A percentile compares a stretch with the other conserved stretches of the same genome.
These are phyloP conservation scores for Phytopythium cucurbitacearum DNA, from an alignment of 352 stramenopile genomes.

Conservation along the genomic window DNA sequence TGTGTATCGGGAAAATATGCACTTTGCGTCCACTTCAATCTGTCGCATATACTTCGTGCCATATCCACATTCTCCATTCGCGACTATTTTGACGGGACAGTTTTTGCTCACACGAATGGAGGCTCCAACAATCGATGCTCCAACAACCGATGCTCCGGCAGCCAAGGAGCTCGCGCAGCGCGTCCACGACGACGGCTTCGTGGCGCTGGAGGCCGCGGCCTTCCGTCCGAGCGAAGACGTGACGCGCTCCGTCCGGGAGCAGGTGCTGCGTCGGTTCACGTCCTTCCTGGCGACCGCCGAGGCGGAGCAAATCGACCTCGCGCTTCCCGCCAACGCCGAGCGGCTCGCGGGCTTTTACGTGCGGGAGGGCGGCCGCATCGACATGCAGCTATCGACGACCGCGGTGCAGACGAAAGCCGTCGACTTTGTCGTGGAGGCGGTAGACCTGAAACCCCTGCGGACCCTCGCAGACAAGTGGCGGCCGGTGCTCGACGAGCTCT, in stretches of 20 bases:
- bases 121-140: no score
- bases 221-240: conserved; percentile 12
- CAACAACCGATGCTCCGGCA: no score
- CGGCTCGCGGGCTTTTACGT: conserved; percentile 66
- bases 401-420: conserved; percentile 11
- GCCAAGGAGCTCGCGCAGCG: conserved; percentile 8
- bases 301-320: conserved; percentile 24
- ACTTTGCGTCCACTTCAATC: no score
- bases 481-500: conserved; percentile 13
- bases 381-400: conserved; percentile 51
- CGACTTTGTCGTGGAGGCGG: conserved; percentile 5
- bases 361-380: conserved; percentile 58
- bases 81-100: no score
- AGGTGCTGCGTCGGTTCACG: conserved; percentile 36
- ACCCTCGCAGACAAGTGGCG: conserved; percentile 30
- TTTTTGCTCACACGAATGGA: no score
- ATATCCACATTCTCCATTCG: no score
- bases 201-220: conserved; percentile 18
- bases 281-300: conserved; percentile 26
- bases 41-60: no score
- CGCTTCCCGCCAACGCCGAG: conserved; percentile 36
- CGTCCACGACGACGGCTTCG: conserved; percentile 49
- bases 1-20: no score
- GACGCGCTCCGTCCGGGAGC: conserved; percentile 14
- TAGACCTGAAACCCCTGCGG: conserved; percentile 24